Evolutionary conservation across 2,329 filamentous ascomycete genomes (phyloP).

Genomic region (Colletotrichum sp.): DNA sequence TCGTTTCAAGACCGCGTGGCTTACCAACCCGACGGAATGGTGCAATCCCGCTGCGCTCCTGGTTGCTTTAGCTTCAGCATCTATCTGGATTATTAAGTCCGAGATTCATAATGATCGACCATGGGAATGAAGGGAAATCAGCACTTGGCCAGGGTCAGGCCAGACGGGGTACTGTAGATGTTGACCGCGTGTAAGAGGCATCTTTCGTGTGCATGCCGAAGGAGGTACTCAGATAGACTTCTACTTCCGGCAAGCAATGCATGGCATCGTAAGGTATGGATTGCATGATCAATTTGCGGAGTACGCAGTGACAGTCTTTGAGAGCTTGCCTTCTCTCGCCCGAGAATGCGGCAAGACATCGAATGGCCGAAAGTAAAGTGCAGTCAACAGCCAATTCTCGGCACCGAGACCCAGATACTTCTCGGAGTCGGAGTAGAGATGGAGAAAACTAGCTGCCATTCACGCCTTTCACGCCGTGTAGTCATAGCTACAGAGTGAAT

Average conservation of each 20-base stretch:
- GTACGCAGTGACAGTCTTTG: background rate
- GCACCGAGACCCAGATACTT: background rate
- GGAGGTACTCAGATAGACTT: background rate
- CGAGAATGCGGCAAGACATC: background rate
- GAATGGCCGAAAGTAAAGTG: background rate
- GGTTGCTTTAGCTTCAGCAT: background rate
- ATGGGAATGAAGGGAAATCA: background rate
- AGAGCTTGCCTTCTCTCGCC: background rate
- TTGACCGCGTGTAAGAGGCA: background rate
- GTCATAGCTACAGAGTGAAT: background rate
- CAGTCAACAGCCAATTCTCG: background rate
- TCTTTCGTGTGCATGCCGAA: background rate
- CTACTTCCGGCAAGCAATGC: background rate
- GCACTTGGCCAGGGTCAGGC: background rate
- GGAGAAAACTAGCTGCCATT: conserved; percentile 1
- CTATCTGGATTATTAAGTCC: background rate
- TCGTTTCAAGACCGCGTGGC: background rate
- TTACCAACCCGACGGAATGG: background rate
- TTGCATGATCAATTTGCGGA: background rate
- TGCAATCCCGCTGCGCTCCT: background rate
- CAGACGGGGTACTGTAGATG: background rate
- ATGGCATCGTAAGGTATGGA: background rate
- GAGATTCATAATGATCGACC: background rate
- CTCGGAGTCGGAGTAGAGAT: background rate
- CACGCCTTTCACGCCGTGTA: conserved; percentile 6